These are phyloP conservation scores for Saccharomyces paradoxus DNA, from an alignment of 805 yeast genomes.

Conservation along the genomic window DNA sequence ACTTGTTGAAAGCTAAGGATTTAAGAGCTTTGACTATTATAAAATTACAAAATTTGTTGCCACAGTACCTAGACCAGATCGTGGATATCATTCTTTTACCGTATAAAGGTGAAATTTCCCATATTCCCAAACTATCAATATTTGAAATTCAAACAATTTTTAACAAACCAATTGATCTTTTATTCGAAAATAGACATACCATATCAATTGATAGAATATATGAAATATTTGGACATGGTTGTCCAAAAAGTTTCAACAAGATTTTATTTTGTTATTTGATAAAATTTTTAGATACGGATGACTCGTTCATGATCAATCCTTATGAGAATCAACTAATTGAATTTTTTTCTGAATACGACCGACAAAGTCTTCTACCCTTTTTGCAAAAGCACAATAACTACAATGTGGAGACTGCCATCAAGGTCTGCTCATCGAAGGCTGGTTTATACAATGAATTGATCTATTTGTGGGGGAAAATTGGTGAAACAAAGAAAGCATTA, in stretches of 20 bases:
- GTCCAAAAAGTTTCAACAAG: constrained; percentile 33
- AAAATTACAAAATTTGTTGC: constrained; percentile 53
- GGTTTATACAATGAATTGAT: constrained; percentile 59
- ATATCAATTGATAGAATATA: constrained; percentile 48
- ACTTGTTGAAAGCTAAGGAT: constrained; percentile 51
- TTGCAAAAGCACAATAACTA: constrained; percentile 53
- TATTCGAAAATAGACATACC: constrained; percentile 61
- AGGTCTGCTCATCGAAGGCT: constrained; percentile 44
- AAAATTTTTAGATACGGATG: constrained; percentile 45
- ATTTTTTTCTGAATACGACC: constrained; percentile 55
- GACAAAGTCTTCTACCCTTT: constrained; percentile 48
- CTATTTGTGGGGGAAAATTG: constrained; percentile 71
- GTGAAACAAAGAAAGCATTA: constrained; percentile 70
- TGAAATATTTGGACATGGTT: constrained; percentile 33
- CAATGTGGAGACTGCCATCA: constrained; percentile 63
- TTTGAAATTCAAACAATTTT: constrained; percentile 35
- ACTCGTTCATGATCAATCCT: constrained; percentile 40
- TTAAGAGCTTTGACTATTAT: constrained; percentile 48
- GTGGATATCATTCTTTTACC: constrained; percentile 44
- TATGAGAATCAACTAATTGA: constrained; percentile 62
- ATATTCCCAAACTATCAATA: constrained; percentile 33
- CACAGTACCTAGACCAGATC: constrained; percentile 39
- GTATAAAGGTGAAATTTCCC: constrained; percentile 18
- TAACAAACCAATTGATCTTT: constrained; percentile 40
- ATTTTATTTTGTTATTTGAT: constrained; percentile 62